These are phyloP conservation scores for Dactylellina cionopaga DNA, from an alignment of 2,329 filamentous ascomycete species.

Conservation along the genomic window DNA sequence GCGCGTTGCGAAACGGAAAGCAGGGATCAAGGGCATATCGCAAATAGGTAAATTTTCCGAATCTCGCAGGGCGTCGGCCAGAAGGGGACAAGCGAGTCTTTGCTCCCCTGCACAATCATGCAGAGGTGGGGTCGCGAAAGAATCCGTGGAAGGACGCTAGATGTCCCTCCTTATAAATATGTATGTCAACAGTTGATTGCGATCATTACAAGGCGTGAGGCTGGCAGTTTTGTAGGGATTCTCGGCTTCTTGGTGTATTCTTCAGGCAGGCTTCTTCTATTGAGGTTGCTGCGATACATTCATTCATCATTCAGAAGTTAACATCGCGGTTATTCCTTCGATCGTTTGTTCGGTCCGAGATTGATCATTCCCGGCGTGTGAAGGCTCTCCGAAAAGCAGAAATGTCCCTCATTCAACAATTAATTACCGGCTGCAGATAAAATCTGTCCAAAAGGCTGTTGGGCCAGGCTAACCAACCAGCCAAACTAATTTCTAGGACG, in stretches of 20 bases:
- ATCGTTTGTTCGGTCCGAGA: not conserved
- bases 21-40: conserved; percentile 7
- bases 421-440: too few species aligned
- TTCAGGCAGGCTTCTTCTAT: too few species aligned
- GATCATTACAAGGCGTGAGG: not conserved
- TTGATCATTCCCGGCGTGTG: not conserved
- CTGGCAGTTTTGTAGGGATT: not conserved
- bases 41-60: conserved; percentile 39
- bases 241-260: not conserved
- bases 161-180: not conserved
- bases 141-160: conserved; percentile 29
- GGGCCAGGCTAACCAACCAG: too few species aligned
- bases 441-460: too few species aligned
- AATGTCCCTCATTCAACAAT: conserved; percentile 20
- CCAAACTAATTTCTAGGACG: too few species aligned
- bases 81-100: conserved; percentile 26
- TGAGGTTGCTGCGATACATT: too few species aligned
- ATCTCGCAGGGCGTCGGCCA: conserved; percentile 20
- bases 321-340: too few species aligned
- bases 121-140: conserved; percentile 4
- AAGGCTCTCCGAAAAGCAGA: not conserved
- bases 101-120: conserved; percentile 1
- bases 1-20: conserved; percentile 40
- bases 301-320: too few species aligned
- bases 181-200: not conserved